Evolutionary conservation across 108 stramenopile species (phyloP).

Genomic region (Cafeteria roenbergensis): DNA sequence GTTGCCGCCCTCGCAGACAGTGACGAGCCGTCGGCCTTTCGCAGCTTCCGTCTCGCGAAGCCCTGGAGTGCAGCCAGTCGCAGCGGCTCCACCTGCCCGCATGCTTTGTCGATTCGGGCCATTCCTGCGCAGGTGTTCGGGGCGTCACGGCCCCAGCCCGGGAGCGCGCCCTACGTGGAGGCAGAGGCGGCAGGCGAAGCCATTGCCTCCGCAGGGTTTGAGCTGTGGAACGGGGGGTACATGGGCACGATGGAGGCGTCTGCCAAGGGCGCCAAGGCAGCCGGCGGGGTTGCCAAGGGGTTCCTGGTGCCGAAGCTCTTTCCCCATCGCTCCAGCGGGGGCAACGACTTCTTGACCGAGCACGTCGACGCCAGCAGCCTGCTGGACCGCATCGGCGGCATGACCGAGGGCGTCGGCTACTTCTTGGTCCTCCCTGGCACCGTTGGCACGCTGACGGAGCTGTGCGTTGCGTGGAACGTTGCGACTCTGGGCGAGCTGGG

Average conservation of each 20-base stretch:
- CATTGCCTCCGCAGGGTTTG: not conserved
- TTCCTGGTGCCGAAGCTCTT: not conserved
- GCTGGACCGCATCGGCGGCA: not conserved
- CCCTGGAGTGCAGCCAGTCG: too few species aligned
- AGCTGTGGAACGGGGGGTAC: not conserved
- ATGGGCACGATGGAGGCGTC: not conserved
- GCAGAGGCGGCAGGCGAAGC: not conserved
- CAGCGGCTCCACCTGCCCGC: too few species aligned
- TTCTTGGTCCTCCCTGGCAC: not conserved
- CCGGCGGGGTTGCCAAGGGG: not conserved
- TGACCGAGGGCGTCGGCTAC: not conserved
- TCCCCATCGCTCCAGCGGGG: not conserved
- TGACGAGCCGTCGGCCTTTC: too few species aligned
- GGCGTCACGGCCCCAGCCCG: not conserved
- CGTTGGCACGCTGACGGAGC: not conserved
- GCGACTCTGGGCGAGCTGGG: not conserved
- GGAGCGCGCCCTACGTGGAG: not conserved
- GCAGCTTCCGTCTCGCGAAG: too few species aligned
- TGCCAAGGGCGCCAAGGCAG: not conserved
- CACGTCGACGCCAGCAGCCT: not conserved
- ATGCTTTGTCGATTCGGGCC: too few species aligned
- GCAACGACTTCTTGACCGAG: not conserved
- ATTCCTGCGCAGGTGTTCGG: too few species aligned
- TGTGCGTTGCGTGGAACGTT: not conserved
- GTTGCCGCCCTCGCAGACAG: too few species aligned